Base-by-base conservation (phyloP, 495 filamentous ascomycete species). In the Peziza echinospora region DNA sequence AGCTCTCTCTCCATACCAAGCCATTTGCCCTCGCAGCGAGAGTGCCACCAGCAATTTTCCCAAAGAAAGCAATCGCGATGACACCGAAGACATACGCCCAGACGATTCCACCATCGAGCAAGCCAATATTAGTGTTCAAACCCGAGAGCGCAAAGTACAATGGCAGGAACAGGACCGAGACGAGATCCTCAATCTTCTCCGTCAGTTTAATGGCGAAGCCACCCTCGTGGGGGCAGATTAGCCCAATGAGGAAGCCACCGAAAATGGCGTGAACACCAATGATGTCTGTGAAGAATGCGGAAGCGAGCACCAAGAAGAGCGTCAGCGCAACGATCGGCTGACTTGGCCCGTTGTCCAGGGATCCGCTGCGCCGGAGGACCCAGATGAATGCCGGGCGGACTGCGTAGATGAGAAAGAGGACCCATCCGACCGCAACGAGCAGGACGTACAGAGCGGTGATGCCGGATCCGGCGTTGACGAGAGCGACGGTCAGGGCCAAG, bases 91-190 rank as follows among this genome's bases (percentile, higher is more conserved):
- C 87, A 63, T 97, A 97, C 0, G 68, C 89, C 89, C 89, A 97
- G 1, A 82, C 80, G 23, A 78, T 78, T 0, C 83, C 86, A 47
- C 65, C 77, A 51, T 93, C 69, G 44, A 97, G 67, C 16, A 94
- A 67, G 21, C 85, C 89, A 41, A 97, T 65, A 56, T 97, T 78
- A 5, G 89, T 97, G 56, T 70, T 82, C 25, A 97, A 65, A 0
- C 89, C 89, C 21, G 89, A 94, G 7, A 93, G 69, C 3, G 89
- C 84, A 64, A 96, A 97, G 60, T 97, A 97, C 3, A 97, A 76
- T 0, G 89, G 89, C 10, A 94, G 66, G 51, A 97, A 84, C n/a
- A 97, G 66, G 21, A 84, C 74, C 1, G 76, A 72, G 43, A 97
- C 78, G 6, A 97, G 63, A 64, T 97, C 89, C 59, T 97, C 89